Conservation (phyloP, 139 green algal genomes). For the Mesostigma viride region DNA sequence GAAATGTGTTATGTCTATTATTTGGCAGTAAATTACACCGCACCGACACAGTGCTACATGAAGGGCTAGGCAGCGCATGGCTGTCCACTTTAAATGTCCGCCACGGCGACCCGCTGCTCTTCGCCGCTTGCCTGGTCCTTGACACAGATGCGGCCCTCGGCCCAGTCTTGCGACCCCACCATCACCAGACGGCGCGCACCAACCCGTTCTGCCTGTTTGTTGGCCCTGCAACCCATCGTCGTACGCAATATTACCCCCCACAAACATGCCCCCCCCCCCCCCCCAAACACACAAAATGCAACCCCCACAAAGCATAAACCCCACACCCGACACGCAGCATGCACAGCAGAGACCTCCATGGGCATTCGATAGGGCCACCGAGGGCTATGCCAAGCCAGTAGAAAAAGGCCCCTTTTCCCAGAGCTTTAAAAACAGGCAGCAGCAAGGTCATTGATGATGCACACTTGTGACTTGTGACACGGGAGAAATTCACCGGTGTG, state of each 20-base stretch:
- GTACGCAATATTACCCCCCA: not conserved
- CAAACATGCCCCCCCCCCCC: too few relatives aligned
- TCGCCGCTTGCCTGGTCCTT: constrained; percentile 31
- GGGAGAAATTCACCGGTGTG: too few relatives aligned
- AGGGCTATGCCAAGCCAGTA: not conserved
- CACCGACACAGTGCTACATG: too few relatives aligned
- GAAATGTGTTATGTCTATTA: too few relatives aligned
- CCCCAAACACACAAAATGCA: not conserved
- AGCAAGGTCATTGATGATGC: too few relatives aligned
- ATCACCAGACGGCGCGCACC: constrained; percentile 29
- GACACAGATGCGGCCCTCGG: constrained; percentile 19
- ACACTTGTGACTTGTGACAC: too few relatives aligned
- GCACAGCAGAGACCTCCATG: not conserved
- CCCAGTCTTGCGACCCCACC: constrained; percentile 25
- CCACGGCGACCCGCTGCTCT: too few relatives aligned
- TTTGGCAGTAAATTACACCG: too few relatives aligned
- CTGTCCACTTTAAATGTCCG: too few relatives aligned
- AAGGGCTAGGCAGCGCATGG: too few relatives aligned
- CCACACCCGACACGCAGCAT: not conserved
- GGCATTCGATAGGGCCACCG: not conserved
- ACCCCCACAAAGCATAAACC: not conserved
- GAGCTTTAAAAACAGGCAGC: too few relatives aligned
- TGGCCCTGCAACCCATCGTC: constrained; percentile 12
- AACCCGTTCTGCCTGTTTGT: constrained; percentile 34
- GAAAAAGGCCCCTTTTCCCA: too few relatives aligned